A percentile compares a stretch with the other conserved stretches of the same genome.
Conservation (phyloP, 768 basidiomycete species). For the Astraeus odoratus region DNA sequence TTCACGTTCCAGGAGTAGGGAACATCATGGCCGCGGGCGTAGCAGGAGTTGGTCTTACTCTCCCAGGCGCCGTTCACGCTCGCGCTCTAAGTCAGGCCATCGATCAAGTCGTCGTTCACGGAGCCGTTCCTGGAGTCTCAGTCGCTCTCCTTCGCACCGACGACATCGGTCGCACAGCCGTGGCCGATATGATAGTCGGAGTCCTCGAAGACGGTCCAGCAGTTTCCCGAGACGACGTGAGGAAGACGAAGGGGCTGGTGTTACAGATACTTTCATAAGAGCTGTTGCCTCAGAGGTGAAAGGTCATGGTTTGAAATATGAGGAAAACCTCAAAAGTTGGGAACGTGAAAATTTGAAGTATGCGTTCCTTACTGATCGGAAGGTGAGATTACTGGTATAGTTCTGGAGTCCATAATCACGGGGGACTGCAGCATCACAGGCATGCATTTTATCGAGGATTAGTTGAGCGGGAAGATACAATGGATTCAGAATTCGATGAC, state of each 20-base stretch:
- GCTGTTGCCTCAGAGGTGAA: conserved; percentile 83
- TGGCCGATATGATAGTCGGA: conserved; percentile 33
- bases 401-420: conserved; percentile 2
- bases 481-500: conserved; percentile 74
- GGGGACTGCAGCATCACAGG: conserved; percentile 50
- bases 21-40: conserved; percentile 17
- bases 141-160: conserved; percentile 33
- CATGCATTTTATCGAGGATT: conserved; percentile 68
- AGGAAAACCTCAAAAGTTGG: conserved; percentile 62
- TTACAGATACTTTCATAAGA: conserved; percentile 80
- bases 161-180: conserved; percentile 37
- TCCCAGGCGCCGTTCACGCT: conserved; percentile 29
- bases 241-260: conserved; percentile 45
- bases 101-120: conserved; percentile 40
- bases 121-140: conserved; percentile 41
- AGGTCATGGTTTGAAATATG: conserved; percentile 73
- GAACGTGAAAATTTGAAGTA: conserved; percentile 82
- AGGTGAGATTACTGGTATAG: conserved; percentile 33
- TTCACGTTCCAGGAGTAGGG: conserved; percentile 27
- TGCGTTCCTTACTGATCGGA: conserved; percentile 57
- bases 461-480: conserved; percentile 45
- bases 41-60: conserved; percentile 23
- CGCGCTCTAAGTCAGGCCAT: conserved; percentile 30
- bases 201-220: conserved; percentile 39
- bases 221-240: conserved; percentile 31